Evolutionary conservation across 768 basidiomycete species (phyloP).

Genomic region (Leccinum longicurvipes): DNA sequence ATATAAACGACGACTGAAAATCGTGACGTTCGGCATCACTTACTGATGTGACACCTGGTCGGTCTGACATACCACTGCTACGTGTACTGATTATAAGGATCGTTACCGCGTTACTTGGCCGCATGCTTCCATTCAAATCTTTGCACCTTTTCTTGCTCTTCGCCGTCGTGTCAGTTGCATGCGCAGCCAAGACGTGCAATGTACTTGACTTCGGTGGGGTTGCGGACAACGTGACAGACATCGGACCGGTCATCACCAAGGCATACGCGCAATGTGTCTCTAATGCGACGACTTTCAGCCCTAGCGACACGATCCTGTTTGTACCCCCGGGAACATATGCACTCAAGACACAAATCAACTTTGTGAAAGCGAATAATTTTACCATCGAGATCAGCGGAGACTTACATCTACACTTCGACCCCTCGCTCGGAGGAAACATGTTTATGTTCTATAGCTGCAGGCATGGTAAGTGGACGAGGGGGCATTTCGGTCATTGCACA

Average conservation of each 20-base stretch:
- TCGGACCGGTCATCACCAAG: conserved; percentile 1
- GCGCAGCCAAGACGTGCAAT: conserved; percentile 8
- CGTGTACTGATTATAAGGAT: not conserved
- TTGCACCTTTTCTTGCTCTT: conserved; percentile 3
- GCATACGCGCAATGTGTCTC: conserved; percentile 1
- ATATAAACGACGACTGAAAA: too few species aligned
- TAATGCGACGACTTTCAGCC: not conserved
- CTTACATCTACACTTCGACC: conserved; percentile 1
- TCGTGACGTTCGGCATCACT: too few species aligned
- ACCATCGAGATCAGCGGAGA: conserved; percentile 5
- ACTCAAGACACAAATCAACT: not conserved
- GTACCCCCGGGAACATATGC: conserved; percentile 8
- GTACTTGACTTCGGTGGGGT: conserved; percentile 5
- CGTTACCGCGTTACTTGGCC: not conserved
- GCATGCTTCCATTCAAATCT: not conserved
- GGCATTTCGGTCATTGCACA: not conserved
- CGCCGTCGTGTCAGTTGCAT: not conserved
- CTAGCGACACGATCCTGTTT: conserved; percentile 2
- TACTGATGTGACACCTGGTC: too few species aligned
- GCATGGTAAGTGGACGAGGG: not conserved
- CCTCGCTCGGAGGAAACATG: not conserved
- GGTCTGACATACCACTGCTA: not conserved
- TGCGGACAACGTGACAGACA: conserved; percentile 6
- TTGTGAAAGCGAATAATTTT: not conserved
- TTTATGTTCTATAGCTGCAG: conserved; percentile 4